phyloP scores from a whole-genome alignment of 2,329 filamentous ascomycete species.

The Fusarium citri region DNA sequence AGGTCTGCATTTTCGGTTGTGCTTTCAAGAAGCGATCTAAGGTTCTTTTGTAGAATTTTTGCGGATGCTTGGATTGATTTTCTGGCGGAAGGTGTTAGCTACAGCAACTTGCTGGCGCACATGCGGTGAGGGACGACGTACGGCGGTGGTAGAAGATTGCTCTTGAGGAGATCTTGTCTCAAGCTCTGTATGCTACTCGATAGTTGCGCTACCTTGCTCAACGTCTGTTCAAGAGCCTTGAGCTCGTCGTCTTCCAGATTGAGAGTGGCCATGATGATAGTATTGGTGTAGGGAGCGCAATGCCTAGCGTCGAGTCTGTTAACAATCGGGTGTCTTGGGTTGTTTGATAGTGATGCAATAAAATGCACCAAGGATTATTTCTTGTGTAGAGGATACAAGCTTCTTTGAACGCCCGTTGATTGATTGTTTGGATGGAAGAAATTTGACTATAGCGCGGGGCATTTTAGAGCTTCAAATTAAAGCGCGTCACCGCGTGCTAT shows the following conservation, averaged over 20 bases:
- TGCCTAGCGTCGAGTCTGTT: not conserved
- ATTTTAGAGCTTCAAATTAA: conserved; percentile 23
- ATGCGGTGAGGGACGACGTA: conserved; percentile 50
- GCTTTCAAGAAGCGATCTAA: conserved; percentile 73
- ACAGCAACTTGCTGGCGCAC: not conserved
- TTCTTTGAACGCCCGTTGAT: not conserved
- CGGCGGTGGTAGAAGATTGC: conserved; percentile 75
- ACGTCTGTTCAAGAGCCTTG: conserved; percentile 77
- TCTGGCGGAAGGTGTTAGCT: conserved; percentile 55
- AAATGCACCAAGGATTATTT: not conserved
- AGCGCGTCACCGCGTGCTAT: conserved; percentile 23
- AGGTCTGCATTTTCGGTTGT: conserved; percentile 74
- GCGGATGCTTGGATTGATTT: conserved; percentile 78
- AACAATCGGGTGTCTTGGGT: not conserved
- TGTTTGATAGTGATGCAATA: not conserved
- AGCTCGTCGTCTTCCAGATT: conserved; percentile 68
- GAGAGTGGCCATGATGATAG: conserved; percentile 55
- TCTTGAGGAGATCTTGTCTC: conserved; percentile 68
- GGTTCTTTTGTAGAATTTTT: conserved; percentile 76
- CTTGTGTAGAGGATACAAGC: not conserved
- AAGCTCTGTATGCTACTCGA: conserved; percentile 75
- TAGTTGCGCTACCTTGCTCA: conserved; percentile 75
- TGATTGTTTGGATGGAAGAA: not conserved
- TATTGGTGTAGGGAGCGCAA: not conserved
- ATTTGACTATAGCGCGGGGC: conserved; percentile 23